phyloP scores from a whole-genome alignment of 2,329 filamentous ascomycete species.

The Microdochium nivale region DNA sequence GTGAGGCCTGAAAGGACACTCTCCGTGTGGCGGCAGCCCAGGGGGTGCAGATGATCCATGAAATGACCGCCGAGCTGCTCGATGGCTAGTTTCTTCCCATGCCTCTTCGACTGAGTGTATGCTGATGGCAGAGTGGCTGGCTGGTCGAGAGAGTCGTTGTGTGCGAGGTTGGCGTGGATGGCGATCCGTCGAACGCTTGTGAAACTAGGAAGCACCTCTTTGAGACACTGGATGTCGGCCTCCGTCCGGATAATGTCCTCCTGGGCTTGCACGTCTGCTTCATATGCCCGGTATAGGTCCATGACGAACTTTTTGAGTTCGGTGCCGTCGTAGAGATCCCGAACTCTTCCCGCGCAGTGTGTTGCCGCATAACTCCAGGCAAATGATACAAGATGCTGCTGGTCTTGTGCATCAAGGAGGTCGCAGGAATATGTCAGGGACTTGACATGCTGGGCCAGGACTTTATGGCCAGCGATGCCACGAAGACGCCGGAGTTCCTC shows the following conservation, averaged over 20 bases:
- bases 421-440: slow-evolving; percentile 1
- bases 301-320: background rate
- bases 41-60: background rate
- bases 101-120: background rate
- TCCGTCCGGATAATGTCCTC: background rate
- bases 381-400: background rate
- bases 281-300: background rate
- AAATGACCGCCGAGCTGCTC: slow-evolving; percentile 3
- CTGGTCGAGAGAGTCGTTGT: background rate
- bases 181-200: background rate
- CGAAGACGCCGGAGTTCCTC: slow-evolving; percentile 3
- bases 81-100: slow-evolving; percentile 6
- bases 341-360: background rate
- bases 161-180: background rate
- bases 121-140: background rate
- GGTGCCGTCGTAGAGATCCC: background rate
- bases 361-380: background rate
- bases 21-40: background rate
- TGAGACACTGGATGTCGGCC: background rate
- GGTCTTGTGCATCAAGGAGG: background rate
- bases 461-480: slow-evolving; percentile 1
- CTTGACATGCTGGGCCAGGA: slow-evolving; percentile 3
- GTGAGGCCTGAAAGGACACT: background rate
- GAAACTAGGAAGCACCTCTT: background rate
- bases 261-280: background rate